Conservation (phyloP, 2,329 filamentous ascomycete genomes). For the Ceratocystis ficicola region DNA sequence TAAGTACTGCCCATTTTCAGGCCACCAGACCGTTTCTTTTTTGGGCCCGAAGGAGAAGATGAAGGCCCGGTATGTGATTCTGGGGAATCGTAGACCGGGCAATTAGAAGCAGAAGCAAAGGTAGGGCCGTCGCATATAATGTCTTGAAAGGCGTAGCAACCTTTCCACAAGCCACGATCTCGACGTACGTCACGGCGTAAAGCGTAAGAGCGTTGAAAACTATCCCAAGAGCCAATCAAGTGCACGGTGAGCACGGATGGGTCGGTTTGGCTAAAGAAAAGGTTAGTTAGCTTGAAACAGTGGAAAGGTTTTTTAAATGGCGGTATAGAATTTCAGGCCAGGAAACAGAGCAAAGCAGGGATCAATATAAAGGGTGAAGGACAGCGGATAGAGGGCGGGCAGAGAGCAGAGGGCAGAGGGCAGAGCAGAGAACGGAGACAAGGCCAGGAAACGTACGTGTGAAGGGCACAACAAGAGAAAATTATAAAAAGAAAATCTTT, state of each 20-base stretch:
- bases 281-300: neutral
- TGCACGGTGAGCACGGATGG: constrained; percentile 57
- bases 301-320: neutral
- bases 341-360: neutral
- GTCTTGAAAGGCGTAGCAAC: constrained; percentile 74
- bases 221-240: constrained; percentile 89
- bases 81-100: neutral
- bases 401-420: neutral
- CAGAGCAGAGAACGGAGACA: neutral
- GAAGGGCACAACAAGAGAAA: neutral
- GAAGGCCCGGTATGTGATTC: neutral
- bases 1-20: constrained; percentile 88
- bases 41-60: neutral
- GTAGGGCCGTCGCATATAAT: constrained; percentile 60
- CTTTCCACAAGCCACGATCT: constrained; percentile 68
- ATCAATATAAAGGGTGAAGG: neutral
- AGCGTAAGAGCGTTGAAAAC: constrained; percentile 64
- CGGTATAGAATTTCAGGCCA: neutral
- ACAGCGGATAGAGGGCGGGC: neutral
- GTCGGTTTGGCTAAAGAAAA: constrained; percentile 41
- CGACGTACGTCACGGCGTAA: constrained; percentile 72
- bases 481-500: neutral
- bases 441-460: neutral
- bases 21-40: constrained; percentile 45
- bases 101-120: constrained; percentile 19